Percentiles rank a stretch among this genome's conserved stretches.
Evolutionary conservation across 2,329 filamentous ascomycete species (phyloP).

Genomic region (Monilinia aucupariae): DNA sequence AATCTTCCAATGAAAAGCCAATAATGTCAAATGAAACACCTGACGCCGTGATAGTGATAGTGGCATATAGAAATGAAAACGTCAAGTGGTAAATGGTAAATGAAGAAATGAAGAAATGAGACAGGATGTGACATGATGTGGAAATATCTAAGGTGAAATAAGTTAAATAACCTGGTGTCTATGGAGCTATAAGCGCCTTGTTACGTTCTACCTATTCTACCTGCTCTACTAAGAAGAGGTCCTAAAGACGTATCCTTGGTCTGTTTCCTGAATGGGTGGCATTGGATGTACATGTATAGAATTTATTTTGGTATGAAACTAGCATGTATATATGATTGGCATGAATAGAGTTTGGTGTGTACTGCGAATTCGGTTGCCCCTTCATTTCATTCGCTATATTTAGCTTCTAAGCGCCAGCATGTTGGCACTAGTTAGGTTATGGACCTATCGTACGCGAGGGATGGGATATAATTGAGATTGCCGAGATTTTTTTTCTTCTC

Average conservation of each 20-base stretch:
- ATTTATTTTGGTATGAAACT: background rate
- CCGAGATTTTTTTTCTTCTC: background rate
- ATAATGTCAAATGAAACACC: background rate
- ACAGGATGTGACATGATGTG: background rate
- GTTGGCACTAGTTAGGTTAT: background rate
- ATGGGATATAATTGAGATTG: background rate
- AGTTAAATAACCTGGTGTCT: too few relatives aligned
- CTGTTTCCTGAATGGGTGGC: conserved; percentile 1
- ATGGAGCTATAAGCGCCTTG: background rate
- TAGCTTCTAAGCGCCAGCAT: background rate
- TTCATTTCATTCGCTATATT: background rate
- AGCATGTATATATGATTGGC: background rate
- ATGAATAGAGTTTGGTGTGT: background rate
- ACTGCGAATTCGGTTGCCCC: background rate
- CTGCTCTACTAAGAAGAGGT: background rate
- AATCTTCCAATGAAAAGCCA: background rate
- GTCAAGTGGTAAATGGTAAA: too few relatives aligned
- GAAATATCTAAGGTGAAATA: background rate
- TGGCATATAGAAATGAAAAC: conserved; percentile 2
- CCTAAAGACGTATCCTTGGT: background rate
- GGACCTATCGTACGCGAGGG: background rate
- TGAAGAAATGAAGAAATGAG: background rate
- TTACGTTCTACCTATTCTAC: background rate
- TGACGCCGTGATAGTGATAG: conserved; percentile 11
- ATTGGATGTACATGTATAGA: background rate